phyloP scores from a whole-genome alignment of 148 eudicot genomes.

The Rhododendron simsii region DNA sequence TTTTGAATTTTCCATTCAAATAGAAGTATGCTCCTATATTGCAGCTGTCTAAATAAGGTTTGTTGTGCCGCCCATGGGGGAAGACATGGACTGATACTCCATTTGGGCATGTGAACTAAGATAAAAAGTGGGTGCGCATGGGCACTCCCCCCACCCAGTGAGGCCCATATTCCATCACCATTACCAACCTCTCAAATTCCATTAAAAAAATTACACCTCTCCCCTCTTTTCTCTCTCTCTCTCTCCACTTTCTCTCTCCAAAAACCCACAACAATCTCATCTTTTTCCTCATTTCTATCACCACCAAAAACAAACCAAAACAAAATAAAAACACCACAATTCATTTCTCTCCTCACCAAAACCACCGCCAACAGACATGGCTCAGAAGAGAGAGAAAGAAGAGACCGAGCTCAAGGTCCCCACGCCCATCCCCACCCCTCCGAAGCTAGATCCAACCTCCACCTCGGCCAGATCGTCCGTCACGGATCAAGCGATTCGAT shows the following conservation, averaged over 20 bases:
- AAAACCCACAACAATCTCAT: not conserved
- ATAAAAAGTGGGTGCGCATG: not conserved
- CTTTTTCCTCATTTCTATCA: not conserved
- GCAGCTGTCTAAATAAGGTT: not conserved
- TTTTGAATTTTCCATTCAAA: not conserved
- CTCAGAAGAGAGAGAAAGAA: constrained; percentile 68
- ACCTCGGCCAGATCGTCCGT: constrained; percentile 4
- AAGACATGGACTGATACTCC: not conserved
- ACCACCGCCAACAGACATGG: constrained; percentile 24
- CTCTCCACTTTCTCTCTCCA: not conserved
- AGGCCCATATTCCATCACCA: constrained; percentile 21
- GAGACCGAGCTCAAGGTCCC: constrained; percentile 70
- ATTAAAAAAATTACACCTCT: constrained; percentile 4
- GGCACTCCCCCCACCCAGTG: constrained; percentile 12
- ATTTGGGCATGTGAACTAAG: not conserved
- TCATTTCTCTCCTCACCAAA: not conserved
- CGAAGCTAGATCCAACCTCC: constrained; percentile 16
- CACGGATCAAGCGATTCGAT: not conserved
- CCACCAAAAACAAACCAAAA: not conserved
- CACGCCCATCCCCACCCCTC: constrained; percentile 16
- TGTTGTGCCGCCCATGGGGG: not conserved
- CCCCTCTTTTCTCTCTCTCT: not conserved
- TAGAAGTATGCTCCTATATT: not conserved
- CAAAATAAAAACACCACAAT: not conserved
- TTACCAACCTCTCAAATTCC: constrained; percentile 33